Conservation (phyloP, 1,139 yeast genomes). For the Pichia cactophila region DNA sequence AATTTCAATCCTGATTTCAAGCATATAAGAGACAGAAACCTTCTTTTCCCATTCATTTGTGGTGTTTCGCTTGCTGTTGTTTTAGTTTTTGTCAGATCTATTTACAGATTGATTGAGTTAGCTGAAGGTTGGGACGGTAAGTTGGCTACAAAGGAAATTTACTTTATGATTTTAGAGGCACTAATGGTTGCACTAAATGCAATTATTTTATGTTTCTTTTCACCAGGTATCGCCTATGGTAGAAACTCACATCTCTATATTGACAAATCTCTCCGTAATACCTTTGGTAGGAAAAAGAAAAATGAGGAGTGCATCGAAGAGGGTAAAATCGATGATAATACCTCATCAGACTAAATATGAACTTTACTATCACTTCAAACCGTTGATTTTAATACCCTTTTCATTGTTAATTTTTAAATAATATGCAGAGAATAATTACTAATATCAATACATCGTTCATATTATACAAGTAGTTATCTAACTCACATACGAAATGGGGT, state of each 20-base stretch:
- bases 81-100: conserved; percentile 62
- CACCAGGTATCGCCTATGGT: conserved; percentile 60
- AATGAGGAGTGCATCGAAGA: background rate
- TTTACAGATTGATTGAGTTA: conserved; percentile 75
- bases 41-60: conserved; percentile 43
- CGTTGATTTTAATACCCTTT: no score
- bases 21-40: conserved; percentile 34
- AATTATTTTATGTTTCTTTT: conserved; percentile 43
- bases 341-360: background rate
- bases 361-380: no score
- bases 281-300: conserved; percentile 3
- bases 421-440: no score
- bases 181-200: conserved; percentile 51
- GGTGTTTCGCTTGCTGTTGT: conserved; percentile 48
- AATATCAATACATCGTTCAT: no score
- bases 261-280: conserved; percentile 16
- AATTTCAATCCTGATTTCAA: conserved; percentile 35
- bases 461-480: no score
- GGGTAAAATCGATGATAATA: background rate
- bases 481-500: no score
- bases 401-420: no score
- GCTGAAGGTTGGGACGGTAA: conserved; percentile 72
- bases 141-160: conserved; percentile 63
- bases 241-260: conserved; percentile 16
- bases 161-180: conserved; percentile 71